Conservation (phyloP, 768 basidiomycete species). For the button mushroom (Agaricus bisporus) region DNA sequence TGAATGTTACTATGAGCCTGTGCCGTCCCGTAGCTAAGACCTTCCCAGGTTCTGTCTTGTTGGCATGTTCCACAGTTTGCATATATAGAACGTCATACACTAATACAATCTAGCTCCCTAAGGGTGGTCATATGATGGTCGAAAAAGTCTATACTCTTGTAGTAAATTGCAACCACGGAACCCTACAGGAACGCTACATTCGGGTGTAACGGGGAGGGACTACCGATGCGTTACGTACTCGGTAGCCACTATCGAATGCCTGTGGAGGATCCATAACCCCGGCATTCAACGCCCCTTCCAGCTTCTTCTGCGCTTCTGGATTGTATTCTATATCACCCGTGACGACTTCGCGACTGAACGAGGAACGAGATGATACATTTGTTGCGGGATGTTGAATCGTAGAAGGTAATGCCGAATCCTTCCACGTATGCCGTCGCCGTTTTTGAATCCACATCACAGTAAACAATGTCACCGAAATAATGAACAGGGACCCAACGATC, state of each 20-base stretch:
- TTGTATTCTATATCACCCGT: conserved; percentile 10
- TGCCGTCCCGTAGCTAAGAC: no score
- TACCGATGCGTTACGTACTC: not conserved
- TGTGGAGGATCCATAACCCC: not conserved
- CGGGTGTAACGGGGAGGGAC: conserved; percentile 3
- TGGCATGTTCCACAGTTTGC: no score
- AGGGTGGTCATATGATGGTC: no score
- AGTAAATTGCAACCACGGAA: no score
- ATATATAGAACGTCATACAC: no score
- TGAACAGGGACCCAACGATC: not conserved
- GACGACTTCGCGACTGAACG: conserved; percentile 6
- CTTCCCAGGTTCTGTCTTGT: no score
- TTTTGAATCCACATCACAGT: not conserved
- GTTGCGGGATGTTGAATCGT: not conserved
- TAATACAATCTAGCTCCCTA: no score
- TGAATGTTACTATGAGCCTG: no score
- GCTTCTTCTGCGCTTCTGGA: conserved; percentile 5
- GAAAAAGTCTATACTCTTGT: no score
- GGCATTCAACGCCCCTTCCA: not conserved
- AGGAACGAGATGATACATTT: not conserved
- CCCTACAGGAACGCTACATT: not conserved
- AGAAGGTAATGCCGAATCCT: conserved; percentile 3
- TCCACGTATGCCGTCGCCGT: not conserved
- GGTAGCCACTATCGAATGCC: conserved; percentile 1
- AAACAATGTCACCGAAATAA: not conserved